Conservation (phyloP, 176 grass and related monocot species). For the Rhipidocladum racemiflorum region DNA sequence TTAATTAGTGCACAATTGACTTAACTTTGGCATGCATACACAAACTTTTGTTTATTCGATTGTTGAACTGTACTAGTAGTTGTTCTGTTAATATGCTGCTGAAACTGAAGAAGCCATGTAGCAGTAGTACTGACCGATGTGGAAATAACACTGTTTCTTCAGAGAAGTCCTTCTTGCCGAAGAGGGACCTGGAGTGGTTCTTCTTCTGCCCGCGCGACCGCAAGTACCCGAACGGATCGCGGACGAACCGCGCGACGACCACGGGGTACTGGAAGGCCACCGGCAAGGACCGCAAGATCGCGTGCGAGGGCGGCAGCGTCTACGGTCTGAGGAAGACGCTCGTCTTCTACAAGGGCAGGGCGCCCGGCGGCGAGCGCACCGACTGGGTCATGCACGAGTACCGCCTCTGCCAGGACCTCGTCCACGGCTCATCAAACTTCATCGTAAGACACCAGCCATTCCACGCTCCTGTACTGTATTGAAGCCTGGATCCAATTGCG, state of each 20-base stretch:
- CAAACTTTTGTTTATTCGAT: background rate
- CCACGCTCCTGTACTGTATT: background rate
- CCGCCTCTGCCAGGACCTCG: constrained; percentile 79
- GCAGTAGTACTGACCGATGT: background rate
- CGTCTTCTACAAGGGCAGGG: constrained; percentile 86
- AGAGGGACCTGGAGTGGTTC: constrained; percentile 94
- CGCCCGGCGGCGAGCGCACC: constrained; percentile 91
- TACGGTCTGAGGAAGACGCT: constrained; percentile 91
- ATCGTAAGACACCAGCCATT: constrained; percentile 33
- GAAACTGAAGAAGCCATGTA: background rate
- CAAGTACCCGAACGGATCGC: constrained; percentile 94
- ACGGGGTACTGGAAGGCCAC: constrained; percentile 97
- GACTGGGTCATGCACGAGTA: constrained; percentile 99
- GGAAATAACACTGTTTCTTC: background rate
- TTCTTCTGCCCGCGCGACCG: constrained; percentile 93
- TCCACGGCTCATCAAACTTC: constrained; percentile 77
- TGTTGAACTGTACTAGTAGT: background rate
- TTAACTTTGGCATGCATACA: background rate
- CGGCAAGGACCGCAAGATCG: constrained; percentile 85
- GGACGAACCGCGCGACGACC: constrained; percentile 81
- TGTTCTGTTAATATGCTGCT: background rate
- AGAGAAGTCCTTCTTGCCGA: constrained; percentile 97
- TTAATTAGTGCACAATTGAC: background rate
- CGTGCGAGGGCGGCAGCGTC: constrained; percentile 50
- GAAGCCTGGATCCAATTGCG: background rate